Base-by-base conservation (phyloP, 306 rosid species). In the Alnus glutinosa region DNA sequence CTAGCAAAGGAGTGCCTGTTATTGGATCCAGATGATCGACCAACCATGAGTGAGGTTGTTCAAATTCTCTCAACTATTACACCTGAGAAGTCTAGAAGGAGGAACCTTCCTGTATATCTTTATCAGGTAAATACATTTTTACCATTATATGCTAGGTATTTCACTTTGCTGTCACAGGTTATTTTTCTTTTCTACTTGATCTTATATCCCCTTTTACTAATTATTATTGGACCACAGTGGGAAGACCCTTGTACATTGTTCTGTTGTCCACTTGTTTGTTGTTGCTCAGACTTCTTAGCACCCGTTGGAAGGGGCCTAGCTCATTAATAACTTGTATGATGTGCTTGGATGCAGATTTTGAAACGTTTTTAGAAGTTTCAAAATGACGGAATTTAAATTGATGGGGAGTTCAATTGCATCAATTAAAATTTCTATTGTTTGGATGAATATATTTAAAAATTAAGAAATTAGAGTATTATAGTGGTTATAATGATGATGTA, bases 1-100 rank as follows among this genome's bases (percentile, higher is more conserved):
- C 86, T 95, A 76, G 98, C 99, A 68, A 92, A 91, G 86, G 99
- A 95, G 84, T 95, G 99, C 78, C 89, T 95, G 83, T 82, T 90
- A 34, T 85, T 90, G 87, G 98, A 95, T 82, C 99, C 99, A 47
- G 98, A 93, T 14, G 86, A 88, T 75, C 83, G 99, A 76, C 99
- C 99, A 74, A 88, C 92, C 11, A 95, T 91, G 99, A 90, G 97
- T 76, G 99, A 95, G 84, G 96, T 93, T 76, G 98, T 95, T 90
- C 97, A 91, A 83, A 87, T 95, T 72, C 91, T 93, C 71, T 95
- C 98, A 49, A 86, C 90, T 52, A 89, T 93, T 66, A 80, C 91
- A 54, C 97, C 97, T 30, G 89, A 86, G 74, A 91, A 85, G 82
- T 92, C 94, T 70, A 91, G 89, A 82, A 92, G 93, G 83, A 89